These are phyloP conservation scores for Linnemannia schmuckeri DNA, from an alignment of 192 early-diverging fungal genomes.

Conservation along the genomic window DNA sequence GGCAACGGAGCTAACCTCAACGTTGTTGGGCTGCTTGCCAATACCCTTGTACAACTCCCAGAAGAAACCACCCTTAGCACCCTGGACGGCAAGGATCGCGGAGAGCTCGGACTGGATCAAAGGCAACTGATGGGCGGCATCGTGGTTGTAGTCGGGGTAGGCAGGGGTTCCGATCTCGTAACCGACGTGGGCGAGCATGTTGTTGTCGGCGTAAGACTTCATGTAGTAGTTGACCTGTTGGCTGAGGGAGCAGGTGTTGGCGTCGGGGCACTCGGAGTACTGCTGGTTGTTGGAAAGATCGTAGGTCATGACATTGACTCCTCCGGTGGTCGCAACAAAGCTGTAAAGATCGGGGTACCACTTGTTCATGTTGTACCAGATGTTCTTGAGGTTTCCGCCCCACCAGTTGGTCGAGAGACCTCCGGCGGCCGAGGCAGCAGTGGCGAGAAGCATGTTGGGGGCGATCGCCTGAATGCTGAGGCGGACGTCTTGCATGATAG, in stretches of 20 bases:
- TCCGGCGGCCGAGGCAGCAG: constrained; percentile 51
- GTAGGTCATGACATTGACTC: constrained; percentile 54
- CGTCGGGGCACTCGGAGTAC: constrained; percentile 45
- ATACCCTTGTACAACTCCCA: constrained; percentile 49
- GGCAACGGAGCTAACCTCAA: constrained; percentile 34
- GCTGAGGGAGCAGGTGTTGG: constrained; percentile 31
- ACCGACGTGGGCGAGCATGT: constrained; percentile 39
- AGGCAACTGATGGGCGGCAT: constrained; percentile 48
- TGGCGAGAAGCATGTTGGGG: constrained; percentile 27
- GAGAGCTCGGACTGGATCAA: constrained; percentile 48
- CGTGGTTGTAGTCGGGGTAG: constrained; percentile 42
- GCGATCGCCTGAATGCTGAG: constrained; percentile 45
- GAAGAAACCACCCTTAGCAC: constrained; percentile 51
- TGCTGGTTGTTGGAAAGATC: constrained; percentile 50
- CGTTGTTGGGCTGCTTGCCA: constrained; percentile 19
- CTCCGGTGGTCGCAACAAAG: constrained; percentile 36
- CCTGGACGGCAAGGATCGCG: constrained; percentile 27
- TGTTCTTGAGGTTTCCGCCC: constrained; percentile 58
- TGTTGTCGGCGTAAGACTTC: constrained; percentile 41
- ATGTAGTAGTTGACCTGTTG: constrained; percentile 54
- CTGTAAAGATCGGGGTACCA: constrained; percentile 54
- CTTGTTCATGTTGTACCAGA: constrained; percentile 48
- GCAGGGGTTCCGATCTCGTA: constrained; percentile 56
- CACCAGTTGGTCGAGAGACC: constrained; percentile 56
- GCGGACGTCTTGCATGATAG: constrained; percentile 50